These are phyloP conservation scores for Globisporangium abappressorium DNA, from an alignment of 352 stramenopile species.

Conservation along the genomic window DNA sequence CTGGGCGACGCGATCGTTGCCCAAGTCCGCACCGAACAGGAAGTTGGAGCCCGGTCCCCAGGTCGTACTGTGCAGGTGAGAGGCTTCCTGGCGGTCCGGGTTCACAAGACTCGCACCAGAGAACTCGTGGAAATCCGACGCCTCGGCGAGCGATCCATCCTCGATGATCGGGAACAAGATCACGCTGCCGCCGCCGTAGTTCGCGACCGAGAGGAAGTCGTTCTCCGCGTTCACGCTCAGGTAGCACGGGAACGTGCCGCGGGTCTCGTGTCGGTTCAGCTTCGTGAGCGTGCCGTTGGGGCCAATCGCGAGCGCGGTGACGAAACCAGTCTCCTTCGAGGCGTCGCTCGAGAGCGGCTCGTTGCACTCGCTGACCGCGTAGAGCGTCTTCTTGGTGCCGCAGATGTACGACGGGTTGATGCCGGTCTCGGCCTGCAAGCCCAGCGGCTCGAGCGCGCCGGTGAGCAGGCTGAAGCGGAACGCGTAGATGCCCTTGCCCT, in stretches of 20 bases:
- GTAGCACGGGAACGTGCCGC: slow-evolving; percentile 62
- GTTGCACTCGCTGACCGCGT: slow-evolving; percentile 70
- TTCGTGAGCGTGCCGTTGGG: slow-evolving; percentile 33
- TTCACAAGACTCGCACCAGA: slow-evolving; percentile 40
- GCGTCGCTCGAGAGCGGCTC: slow-evolving; percentile 31
- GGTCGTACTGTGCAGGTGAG: slow-evolving; percentile 75
- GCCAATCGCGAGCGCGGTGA: slow-evolving; percentile 51
- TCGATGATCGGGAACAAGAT: slow-evolving; percentile 50
- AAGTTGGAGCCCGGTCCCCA: slow-evolving; percentile 40
- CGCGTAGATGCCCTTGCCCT: slow-evolving; percentile 69
- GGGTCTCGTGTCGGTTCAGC: slow-evolving; percentile 53
- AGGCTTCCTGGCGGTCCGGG: slow-evolving; percentile 65
- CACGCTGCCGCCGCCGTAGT: slow-evolving; percentile 73
- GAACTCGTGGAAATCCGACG: slow-evolving; percentile 46
- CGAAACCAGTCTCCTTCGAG: slow-evolving; percentile 48
- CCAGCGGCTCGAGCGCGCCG: slow-evolving; percentile 44
- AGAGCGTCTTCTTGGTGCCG: slow-evolving; percentile 39
- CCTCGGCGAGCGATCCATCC: slow-evolving; percentile 48
- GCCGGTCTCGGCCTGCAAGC: slow-evolving; percentile 44
- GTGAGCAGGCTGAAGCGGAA: slow-evolving; percentile 55
- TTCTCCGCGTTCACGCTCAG: slow-evolving; percentile 39
- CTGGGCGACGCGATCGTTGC: slow-evolving; percentile 66
- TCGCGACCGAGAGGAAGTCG: slow-evolving; percentile 63
- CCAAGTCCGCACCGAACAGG: slow-evolving; percentile 60
- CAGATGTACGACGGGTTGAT: slow-evolving; percentile 72